Conservation (phyloP, 164 flowering plant genomes). For the Saururus chinensis region DNA sequence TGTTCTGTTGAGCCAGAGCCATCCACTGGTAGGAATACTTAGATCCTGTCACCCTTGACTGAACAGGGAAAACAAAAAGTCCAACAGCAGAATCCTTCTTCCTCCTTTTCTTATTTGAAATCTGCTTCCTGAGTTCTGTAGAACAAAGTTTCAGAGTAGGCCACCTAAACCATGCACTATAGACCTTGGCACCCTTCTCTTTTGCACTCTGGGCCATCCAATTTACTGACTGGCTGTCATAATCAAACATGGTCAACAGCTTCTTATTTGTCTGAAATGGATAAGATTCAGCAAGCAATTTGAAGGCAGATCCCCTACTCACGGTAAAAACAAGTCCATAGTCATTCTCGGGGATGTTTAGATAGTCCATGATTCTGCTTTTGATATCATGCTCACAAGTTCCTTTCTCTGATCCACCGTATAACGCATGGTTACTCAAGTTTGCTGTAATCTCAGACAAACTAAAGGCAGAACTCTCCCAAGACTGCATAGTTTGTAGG, state of each 20-base stretch:
- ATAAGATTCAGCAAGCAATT: slow-evolving; percentile 70
- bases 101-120: slow-evolving; percentile 33
- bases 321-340: slow-evolving; percentile 82
- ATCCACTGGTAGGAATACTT: slow-evolving; percentile 85
- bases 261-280: slow-evolving; percentile 61
- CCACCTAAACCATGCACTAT: slow-evolving; percentile 67
- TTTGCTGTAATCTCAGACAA: slow-evolving; percentile 59
- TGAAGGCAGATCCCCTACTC: slow-evolving; percentile 73
- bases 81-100: slow-evolving; percentile 55
- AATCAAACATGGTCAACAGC: slow-evolving; percentile 70
- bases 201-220: slow-evolving; percentile 59
- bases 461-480: slow-evolving; percentile 57
- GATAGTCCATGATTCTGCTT: slow-evolving; percentile 57
- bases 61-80: slow-evolving; percentile 84
- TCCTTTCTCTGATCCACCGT: slow-evolving; percentile 59
- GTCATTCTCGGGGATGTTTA: slow-evolving; percentile 72
- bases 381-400: slow-evolving; percentile 46
- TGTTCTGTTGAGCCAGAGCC: slow-evolving; percentile 79
- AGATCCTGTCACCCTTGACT: slow-evolving; percentile 73
- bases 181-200: slow-evolving; percentile 54
- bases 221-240: slow-evolving; percentile 63
- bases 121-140: slow-evolving; percentile 42
- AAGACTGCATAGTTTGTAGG: slow-evolving; percentile 36
- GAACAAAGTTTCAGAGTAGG: slow-evolving; percentile 52
- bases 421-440: slow-evolving; percentile 47